phyloP scores from a whole-genome alignment of 2,329 filamentous ascomycete species.

The Podosphaera leucotricha region DNA sequence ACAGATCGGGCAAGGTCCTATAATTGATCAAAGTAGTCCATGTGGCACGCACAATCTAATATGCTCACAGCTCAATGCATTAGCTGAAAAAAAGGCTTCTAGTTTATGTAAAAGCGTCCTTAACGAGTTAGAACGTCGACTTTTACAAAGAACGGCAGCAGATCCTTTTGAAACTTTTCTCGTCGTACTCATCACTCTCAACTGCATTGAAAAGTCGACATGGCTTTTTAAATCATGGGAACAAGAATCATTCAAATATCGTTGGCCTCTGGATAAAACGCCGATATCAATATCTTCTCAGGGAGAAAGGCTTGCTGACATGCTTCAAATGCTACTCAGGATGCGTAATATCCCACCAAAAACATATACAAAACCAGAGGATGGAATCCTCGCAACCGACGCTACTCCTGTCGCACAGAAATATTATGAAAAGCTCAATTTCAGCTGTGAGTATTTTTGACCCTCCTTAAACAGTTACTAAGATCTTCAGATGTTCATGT shows the following conservation, averaged over 20 bases:
- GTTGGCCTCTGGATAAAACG: conserved; percentile 36
- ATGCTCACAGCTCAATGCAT: conserved; percentile 39
- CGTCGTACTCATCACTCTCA: conserved; percentile 36
- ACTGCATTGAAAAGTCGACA: conserved; percentile 42
- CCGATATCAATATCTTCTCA: conserved; percentile 33
- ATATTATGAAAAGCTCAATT: conserved; percentile 31
- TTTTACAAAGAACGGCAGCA: conserved; percentile 36
- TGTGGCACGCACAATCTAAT: conserved; percentile 28
- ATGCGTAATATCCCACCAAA: conserved; percentile 35
- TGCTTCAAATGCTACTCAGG: conserved; percentile 36
- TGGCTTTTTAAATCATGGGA: conserved; percentile 49
- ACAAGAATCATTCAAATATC: conserved; percentile 25
- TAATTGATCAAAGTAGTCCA: conserved; percentile 6
- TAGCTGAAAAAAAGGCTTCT: conserved; percentile 38
- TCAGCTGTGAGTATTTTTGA: conserved; percentile 28
- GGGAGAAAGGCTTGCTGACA: conserved; percentile 31
- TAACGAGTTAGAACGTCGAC: conserved; percentile 33
- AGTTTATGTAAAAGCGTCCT: conserved; percentile 33
- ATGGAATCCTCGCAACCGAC: conserved; percentile 20
- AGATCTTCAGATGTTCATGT: conserved; percentile 11
- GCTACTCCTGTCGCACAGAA: conserved; percentile 21
- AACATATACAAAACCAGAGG: conserved; percentile 20
- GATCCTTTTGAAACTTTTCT: conserved; percentile 38
- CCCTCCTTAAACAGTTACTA: not conserved
- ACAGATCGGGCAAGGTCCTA: conserved; percentile 6